A percentile compares a stretch with the other conserved stretches of the same genome.
These are phyloP conservation scores for Wickerhamomyces tratensis DNA, from an alignment of 805 yeast species.

Conservation along the genomic window DNA sequence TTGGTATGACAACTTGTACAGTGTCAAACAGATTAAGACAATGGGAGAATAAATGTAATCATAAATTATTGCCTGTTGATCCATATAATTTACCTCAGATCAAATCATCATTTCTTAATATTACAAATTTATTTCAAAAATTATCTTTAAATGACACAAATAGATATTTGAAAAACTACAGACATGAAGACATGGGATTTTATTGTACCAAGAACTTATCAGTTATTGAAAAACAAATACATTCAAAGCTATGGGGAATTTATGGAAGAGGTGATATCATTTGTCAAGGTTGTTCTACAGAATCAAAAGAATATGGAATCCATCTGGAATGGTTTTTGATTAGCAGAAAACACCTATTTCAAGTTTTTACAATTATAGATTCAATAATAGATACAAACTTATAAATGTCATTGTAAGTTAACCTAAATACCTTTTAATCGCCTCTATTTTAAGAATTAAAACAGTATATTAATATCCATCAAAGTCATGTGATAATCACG, in stretches of 20 bases:
- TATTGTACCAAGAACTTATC: conserved; percentile 3
- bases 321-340: conserved; percentile 19
- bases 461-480: too few relatives aligned
- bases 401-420: too few relatives aligned
- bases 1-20: conserved; percentile 15
- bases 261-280: conserved; percentile 16
- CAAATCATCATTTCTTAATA: not conserved
- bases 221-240: conserved; percentile 12
- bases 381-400: not conserved
- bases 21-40: conserved; percentile 12
- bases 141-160: too few relatives aligned
- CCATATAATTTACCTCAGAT: conserved; percentile 5
- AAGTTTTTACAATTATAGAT: conserved; percentile 10
- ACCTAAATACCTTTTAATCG: too few relatives aligned
- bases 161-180: not conserved
- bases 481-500: too few relatives aligned
- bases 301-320: conserved; percentile 5
- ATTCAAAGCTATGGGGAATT: conserved; percentile 4
- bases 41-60: conserved; percentile 18
- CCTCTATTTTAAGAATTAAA: too few relatives aligned
- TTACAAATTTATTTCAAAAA: too few relatives aligned
- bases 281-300: conserved; percentile 14
- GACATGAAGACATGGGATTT: conserved; percentile 7
- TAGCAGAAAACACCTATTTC: conserved; percentile 6
- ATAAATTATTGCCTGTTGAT: conserved; percentile 6